Evolutionary conservation across 2,329 filamentous ascomycete genomes (phyloP).

Genomic region (Exserohilum rostratum): DNA sequence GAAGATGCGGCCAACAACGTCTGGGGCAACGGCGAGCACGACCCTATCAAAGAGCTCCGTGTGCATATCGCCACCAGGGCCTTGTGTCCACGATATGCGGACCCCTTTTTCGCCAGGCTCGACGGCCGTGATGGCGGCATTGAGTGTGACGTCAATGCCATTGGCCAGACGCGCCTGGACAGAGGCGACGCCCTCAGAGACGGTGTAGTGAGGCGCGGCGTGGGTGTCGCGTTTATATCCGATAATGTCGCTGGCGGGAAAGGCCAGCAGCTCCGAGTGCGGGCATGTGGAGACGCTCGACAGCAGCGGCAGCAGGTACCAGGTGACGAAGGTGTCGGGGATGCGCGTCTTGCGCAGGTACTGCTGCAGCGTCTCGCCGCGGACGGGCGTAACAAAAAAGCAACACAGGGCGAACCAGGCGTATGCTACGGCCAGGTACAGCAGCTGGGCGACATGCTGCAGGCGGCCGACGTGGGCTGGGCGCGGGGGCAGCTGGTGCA

Average conservation of each 20-base stretch:
- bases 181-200: constrained; percentile 57
- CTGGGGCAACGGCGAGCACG: constrained; percentile 62
- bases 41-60: constrained; percentile 57
- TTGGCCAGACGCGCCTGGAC: constrained; percentile 56
- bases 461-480: constrained; percentile 45
- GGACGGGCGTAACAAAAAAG: constrained; percentile 54
- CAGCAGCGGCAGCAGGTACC: constrained; percentile 62
- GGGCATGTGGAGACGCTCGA: constrained; percentile 63
- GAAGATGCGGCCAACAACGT: constrained; percentile 59
- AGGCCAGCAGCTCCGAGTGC: constrained; percentile 57
- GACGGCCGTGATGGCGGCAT: constrained; percentile 48
- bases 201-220: constrained; percentile 58
- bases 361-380: constrained; percentile 54
- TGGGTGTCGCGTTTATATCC: constrained; percentile 58
- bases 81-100: constrained; percentile 45
- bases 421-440: constrained; percentile 58
- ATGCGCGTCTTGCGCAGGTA: constrained; percentile 60
- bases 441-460: constrained; percentile 53
- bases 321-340: constrained; percentile 54
- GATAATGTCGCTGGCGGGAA: constrained; percentile 61
- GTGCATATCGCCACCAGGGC: constrained; percentile 18
- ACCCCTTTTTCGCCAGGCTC: constrained; percentile 36
- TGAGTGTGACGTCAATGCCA: constrained; percentile 53
- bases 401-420: constrained; percentile 62
- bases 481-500: constrained; percentile 57